Evolutionary conservation across 1,284 basidiomycete species (phyloP).

Genomic region (Ceratobasidium sp.): DNA sequence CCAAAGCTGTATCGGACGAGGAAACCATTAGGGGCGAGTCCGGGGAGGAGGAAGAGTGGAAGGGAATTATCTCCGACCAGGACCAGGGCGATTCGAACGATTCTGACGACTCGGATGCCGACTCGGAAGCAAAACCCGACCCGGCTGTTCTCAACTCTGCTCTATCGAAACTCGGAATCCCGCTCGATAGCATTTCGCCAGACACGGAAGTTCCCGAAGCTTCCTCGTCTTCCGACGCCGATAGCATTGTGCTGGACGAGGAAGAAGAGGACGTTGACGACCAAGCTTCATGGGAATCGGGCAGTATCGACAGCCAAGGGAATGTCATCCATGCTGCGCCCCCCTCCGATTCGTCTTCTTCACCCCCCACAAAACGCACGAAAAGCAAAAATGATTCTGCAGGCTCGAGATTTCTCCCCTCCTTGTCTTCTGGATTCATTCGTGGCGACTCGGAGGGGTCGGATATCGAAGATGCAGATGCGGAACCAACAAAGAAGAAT

Average conservation of each 20-base stretch:
- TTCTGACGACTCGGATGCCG: too few relatives aligned
- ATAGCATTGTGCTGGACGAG: constrained; percentile 41
- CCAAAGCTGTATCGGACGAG: background rate
- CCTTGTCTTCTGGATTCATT: constrained; percentile 83
- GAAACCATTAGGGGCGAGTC: background rate
- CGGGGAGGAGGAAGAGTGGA: constrained; percentile 39
- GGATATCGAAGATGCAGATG: constrained; percentile 74
- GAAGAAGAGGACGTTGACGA: constrained; percentile 51
- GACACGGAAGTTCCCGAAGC: background rate
- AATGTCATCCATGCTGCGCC: constrained; percentile 36
- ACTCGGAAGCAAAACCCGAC: background rate
- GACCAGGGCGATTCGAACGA: constrained; percentile 34
- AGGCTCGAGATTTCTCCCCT: constrained; percentile 85
- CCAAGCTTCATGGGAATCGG: constrained; percentile 68
- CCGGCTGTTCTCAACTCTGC: constrained; percentile 23
- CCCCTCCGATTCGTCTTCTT: constrained; percentile 11
- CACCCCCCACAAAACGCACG: constrained; percentile 31
- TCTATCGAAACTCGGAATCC: constrained; percentile 28
- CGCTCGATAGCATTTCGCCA: background rate
- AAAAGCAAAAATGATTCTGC: constrained; percentile 47
- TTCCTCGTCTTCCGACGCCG: constrained; percentile 13
- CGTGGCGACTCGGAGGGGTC: constrained; percentile 77
- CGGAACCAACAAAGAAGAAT: constrained; percentile 74
- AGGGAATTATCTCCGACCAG: constrained; percentile 34
- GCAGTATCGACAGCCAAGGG: constrained; percentile 49